Evolutionary conservation across 1,284 basidiomycete species (phyloP).

Genomic region (Sparassis latifolia): DNA sequence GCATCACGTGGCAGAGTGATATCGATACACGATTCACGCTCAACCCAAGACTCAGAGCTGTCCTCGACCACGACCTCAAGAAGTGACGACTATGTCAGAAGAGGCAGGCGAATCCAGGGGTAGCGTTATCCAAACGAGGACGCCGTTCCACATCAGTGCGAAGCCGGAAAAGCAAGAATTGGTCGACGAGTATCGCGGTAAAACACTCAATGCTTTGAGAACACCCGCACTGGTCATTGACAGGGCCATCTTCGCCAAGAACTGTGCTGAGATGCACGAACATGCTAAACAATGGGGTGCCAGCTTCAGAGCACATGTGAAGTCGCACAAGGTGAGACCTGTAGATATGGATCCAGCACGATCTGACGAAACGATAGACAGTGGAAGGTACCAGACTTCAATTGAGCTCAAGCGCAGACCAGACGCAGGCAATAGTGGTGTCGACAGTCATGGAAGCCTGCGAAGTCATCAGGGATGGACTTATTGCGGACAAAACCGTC

Average conservation of each 20-base stretch:
- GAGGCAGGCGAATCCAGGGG: too few species aligned
- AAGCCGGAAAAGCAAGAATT: conserved; percentile 51
- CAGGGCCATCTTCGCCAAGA: conserved; percentile 58
- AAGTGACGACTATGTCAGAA: too few species aligned
- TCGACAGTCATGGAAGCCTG: conserved; percentile 81
- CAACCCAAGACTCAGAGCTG: too few species aligned
- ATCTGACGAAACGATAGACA: conserved; percentile 39
- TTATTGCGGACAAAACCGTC: conserved; percentile 68
- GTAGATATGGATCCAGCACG: neutral
- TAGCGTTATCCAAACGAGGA: conserved; percentile 36
- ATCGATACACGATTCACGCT: too few species aligned
- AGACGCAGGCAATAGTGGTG: conserved; percentile 59
- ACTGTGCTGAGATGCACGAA: conserved; percentile 68
- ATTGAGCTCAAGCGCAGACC: conserved; percentile 46
- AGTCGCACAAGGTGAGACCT: conserved; percentile 68
- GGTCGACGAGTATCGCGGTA: conserved; percentile 54
- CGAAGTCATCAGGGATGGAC: conserved; percentile 61
- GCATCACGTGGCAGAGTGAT: too few species aligned
- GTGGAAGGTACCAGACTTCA: conserved; percentile 68
- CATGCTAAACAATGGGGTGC: conserved; percentile 61
- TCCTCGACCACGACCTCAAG: too few species aligned
- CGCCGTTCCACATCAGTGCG: conserved; percentile 37
- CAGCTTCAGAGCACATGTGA: conserved; percentile 75
- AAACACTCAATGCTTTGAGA: conserved; percentile 50
- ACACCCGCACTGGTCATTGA: conserved; percentile 81